Evolutionary conservation across 2,329 filamentous ascomycete species (phyloP), one percentile per base, ranked within the genome.

Genomic region (Chaetomium sp.): DNA sequence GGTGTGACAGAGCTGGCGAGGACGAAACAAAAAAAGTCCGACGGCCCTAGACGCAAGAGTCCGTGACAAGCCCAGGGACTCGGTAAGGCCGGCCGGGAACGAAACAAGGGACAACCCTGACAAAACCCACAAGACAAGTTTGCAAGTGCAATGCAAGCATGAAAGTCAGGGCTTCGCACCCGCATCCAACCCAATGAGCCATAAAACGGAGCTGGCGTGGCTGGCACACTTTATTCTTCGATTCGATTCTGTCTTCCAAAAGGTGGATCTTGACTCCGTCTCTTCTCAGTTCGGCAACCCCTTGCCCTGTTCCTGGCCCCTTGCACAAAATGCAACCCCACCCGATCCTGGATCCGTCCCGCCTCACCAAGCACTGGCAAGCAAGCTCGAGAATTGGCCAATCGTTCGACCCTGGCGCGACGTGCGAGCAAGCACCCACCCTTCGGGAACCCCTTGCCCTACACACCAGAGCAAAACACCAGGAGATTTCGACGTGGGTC

Each of bases 1-100:
- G 61, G 65, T 66, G 65, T 66, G 65, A 66, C 65, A 42, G 47
- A 33, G 45, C 29, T 16, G 31, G 42, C 25, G 53, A 33, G 27
- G 33, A 35, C 21, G 42, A 9, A 10, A 49, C 31, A 25, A 35
- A 47, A n/a, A 38, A 45, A 31, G 19, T 47, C 16, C 42, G 57
- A 33, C 35, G 45, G 25, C 31, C 21, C 12, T 60, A 10, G 50
- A 54, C 27, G 35, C 27, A 21, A 25, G 31, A 50, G 27, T 53
- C 54, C 35, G 42, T 12, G 45, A 35, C 38, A 25, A 29, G 47
- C 21, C 54, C 59, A 45, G 57, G 51, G 64, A 61, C 25, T 59
- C 53, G 60, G 64, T 23, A 58, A 42, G 53, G 27, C 45, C 45
- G 45, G 57, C 38, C n/a, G 25, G 35, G 16, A 31, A 50, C n/a